These are phyloP conservation scores for Acaromyces ingoldii DNA, from an alignment of 1,284 basidiomycete genomes.

Conservation along the genomic window DNA sequence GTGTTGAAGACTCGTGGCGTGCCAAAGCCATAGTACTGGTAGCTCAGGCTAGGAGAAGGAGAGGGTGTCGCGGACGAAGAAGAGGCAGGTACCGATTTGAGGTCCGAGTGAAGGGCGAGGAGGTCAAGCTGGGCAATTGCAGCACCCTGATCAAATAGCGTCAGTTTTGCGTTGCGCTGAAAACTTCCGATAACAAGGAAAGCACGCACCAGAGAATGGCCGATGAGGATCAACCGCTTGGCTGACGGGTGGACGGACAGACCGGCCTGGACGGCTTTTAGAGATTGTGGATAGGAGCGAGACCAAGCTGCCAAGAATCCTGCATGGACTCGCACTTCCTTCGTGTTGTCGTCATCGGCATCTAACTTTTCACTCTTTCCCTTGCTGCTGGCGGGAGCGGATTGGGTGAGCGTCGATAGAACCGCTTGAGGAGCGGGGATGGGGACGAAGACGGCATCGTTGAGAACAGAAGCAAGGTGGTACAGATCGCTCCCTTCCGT, in stretches of 20 bases:
- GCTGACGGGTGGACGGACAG: neutral
- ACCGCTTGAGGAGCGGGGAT: neutral
- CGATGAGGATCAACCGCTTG: neutral
- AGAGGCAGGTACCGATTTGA: neutral
- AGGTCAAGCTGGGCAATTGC: neutral
- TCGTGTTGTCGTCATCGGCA: no score
- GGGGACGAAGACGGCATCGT: neutral
- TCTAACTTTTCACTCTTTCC: neutral
- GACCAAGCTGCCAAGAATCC: neutral
- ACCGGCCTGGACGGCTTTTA: neutral
- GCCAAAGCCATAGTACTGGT: neutral
- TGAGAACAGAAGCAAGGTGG: neutral
- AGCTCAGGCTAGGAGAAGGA: no score
- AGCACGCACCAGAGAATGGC: neutral
- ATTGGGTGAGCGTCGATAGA: neutral
- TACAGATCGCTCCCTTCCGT: neutral
- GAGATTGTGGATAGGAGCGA: neutral
- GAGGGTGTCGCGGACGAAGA: no score
- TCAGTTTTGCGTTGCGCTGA: no score
- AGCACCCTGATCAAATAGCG: no score
- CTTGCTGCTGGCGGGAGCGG: neutral
- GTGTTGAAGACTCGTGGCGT: neutral
- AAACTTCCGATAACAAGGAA: no score
- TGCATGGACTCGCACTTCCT: neutral
- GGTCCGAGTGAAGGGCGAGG: neutral